Base-by-base conservation (phyloP, 1,139 yeast genomes). In the Suhomyces coccinellae region DNA sequence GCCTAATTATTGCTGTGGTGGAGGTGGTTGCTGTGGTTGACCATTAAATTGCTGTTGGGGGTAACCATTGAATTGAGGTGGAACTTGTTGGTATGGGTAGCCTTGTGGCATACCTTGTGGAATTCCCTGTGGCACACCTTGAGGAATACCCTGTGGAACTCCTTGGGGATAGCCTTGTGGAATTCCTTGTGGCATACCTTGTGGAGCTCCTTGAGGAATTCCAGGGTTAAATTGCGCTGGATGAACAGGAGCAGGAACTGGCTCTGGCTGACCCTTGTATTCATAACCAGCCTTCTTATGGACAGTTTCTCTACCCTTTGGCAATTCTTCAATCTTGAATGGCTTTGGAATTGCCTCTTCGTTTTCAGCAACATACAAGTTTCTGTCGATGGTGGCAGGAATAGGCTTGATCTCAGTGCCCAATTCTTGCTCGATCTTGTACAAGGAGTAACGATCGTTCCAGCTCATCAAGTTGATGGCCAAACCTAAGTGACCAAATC, bases 381-480 rank as follows among this genome's bases (percentile, higher is more conserved):
- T 77, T 66, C 83, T 85, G 69, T 93, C 99, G 60, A 93, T 93
- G 42, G 80, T 80, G 14, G 90, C 84, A 37, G 99, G 99, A 58
- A 93, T 93, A 50, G 98, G 97, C 62, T 88, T 89, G 66, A 93
- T 93, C 65, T 95, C 99, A 22, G 98, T 93, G 30, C 97, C 98
- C 58, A 95, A 80, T 69, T 93, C 99, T 69, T 91, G 97, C 69
- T 93, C 99, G 59, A 93, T 91, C 69, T 89, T 89, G 72, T 90
- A 93, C 61, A 93, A 77, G 61, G 87, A 88, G 70, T 87, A 90
- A 64, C 98, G 82, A 65, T 95, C 99, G 61, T 90, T 85, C 97
- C 98, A 93, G 66, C 91, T 88, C 75, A 93, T 90, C 60, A 93
- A 81, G 69, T 93, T 95, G 62, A 93, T 91, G 36, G 99, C 99